Evolutionary conservation across 495 filamentous ascomycete species (phyloP), one percentile per base, ranked within the genome.

Genomic region (Talaromyces trachyspermus): DNA sequence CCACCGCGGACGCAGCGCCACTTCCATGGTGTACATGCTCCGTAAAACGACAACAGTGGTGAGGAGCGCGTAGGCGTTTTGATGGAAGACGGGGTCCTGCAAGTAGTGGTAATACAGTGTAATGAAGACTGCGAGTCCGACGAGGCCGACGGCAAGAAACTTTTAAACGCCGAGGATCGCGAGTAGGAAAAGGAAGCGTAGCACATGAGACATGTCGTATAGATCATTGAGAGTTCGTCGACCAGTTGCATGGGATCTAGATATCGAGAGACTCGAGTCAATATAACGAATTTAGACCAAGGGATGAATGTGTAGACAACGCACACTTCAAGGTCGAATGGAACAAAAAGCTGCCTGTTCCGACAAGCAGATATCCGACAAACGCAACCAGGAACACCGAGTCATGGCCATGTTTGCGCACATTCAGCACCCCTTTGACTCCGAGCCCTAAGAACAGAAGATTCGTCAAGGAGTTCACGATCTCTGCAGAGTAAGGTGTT

Each of bases 191-290:
- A 92, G 15, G 86, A 86, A 11, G 88, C 88, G 62, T 84, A 95
- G 62, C 74, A 83, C 84, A 95, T 94, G n/a, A 95, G 64, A 53
- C 85, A 94, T 6, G 91, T 94, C 1, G 91, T 95, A 61, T 98
- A 97, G 23, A 98, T 95, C 92, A 97, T 97, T 50, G 84, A 87
- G 6, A 96, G 76, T 65, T 98, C 92, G 57, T 98, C 92, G 26
- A 96, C 85, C 12, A 97, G 79, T 60, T 98, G 92, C 92, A 95
- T 95, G 2, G 89, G 88, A 66, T 98, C 89, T 95, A 61, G 46
- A 43, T 27, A n/a, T n/a, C n/a, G n/a, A n/a, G n/a, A n/a, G n/a
- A n/a, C n/a, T n/a, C n/a, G n/a, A n/a, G n/a, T n/a, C n/a, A n/a
- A n/a, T n/a, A n/a, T n/a, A n/a, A n/a, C n/a, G n/a, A n/a, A n/a